Percentiles rank a stretch among this genome's conserved stretches.
phyloP scores from a whole-genome alignment of 768 basidiomycete species.

The Termitomyces titanicus region DNA sequence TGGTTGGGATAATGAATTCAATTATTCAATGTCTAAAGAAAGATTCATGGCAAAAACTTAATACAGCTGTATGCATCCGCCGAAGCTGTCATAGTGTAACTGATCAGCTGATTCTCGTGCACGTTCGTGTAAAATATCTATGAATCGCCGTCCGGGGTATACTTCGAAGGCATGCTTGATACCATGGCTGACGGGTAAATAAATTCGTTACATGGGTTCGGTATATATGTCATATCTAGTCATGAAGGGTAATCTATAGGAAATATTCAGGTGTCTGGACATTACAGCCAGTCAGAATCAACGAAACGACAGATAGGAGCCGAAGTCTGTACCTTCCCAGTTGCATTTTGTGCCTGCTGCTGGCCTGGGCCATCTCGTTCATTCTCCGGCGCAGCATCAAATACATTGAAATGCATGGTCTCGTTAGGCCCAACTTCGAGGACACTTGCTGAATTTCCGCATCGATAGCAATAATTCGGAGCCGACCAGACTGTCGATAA shows the following conservation, averaged over 20 bases:
- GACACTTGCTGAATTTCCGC: slow-evolving; percentile 96
- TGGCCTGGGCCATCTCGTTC: slow-evolving; percentile 87
- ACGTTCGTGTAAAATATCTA: background rate
- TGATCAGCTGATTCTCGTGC: background rate
- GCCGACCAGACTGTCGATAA: slow-evolving; percentile 98
- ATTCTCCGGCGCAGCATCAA: slow-evolving; percentile 98
- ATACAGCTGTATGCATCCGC: background rate
- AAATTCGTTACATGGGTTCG: slow-evolving; percentile 9
- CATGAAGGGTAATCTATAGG: slow-evolving; percentile 31
- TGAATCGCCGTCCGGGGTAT: background rate
- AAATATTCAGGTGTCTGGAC: slow-evolving; percentile 80
- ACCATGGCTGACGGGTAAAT: background rate
- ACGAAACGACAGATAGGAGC: slow-evolving; percentile 11
- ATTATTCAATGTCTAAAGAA: background rate
- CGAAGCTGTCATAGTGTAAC: background rate
- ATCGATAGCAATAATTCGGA: slow-evolving; percentile 98
- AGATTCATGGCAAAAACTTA: no score
- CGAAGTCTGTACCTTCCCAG: slow-evolving; percentile 54
- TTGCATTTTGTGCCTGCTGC: slow-evolving; percentile 67
- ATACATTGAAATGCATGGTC: slow-evolving; percentile 92
- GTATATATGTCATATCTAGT: slow-evolving; percentile 15
- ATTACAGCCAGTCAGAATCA: slow-evolving; percentile 3
- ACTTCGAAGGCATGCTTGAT: background rate
- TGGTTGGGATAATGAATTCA: background rate
- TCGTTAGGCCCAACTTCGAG: slow-evolving; percentile 92